These are phyloP conservation scores for Sesbania bispinosa DNA, from an alignment of 306 rosid species.

Conservation along the genomic window DNA sequence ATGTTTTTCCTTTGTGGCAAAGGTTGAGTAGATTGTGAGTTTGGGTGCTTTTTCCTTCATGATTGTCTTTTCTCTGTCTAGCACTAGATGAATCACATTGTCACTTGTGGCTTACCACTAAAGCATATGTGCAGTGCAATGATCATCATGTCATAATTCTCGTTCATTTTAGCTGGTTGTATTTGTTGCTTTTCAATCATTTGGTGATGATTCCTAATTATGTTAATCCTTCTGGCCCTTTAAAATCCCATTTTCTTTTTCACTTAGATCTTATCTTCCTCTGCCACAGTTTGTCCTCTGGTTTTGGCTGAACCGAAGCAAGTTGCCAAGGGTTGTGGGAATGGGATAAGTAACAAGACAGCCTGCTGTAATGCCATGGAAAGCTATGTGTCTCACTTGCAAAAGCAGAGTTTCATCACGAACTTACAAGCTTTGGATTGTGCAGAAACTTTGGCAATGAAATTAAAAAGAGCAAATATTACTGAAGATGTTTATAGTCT, in stretches of 20 bases:
- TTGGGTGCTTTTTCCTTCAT: neutral
- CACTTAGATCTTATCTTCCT: slow-evolving; percentile 14
- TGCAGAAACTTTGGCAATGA: slow-evolving; percentile 80
- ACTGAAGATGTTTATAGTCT: slow-evolving; percentile 65
- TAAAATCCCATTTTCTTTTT: neutral
- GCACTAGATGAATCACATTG: neutral
- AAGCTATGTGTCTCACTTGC: slow-evolving; percentile 87
- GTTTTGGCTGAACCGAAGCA: slow-evolving; percentile 67
- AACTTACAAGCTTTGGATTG: slow-evolving; percentile 95
- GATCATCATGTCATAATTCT: neutral
- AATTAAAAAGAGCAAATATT: slow-evolving; percentile 60
- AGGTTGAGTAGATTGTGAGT: slow-evolving; percentile 1
- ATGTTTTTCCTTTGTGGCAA: neutral
- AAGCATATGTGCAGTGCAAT: neutral
- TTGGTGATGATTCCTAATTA: neutral
- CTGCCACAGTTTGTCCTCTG: slow-evolving; percentile 72
- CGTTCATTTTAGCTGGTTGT: neutral
- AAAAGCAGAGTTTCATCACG: slow-evolving; percentile 91
- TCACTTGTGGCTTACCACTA: neutral
- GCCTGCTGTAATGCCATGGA: slow-evolving; percentile 82
- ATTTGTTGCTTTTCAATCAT: neutral
- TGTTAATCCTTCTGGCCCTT: slow-evolving; percentile 20
- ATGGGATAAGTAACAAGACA: slow-evolving; percentile 60
- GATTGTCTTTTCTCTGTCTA: neutral
- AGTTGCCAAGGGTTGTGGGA: slow-evolving; percentile 62